phyloP scores from a whole-genome alignment of 2,329 filamentous ascomycete species.

The Fusarium camptoceras region DNA sequence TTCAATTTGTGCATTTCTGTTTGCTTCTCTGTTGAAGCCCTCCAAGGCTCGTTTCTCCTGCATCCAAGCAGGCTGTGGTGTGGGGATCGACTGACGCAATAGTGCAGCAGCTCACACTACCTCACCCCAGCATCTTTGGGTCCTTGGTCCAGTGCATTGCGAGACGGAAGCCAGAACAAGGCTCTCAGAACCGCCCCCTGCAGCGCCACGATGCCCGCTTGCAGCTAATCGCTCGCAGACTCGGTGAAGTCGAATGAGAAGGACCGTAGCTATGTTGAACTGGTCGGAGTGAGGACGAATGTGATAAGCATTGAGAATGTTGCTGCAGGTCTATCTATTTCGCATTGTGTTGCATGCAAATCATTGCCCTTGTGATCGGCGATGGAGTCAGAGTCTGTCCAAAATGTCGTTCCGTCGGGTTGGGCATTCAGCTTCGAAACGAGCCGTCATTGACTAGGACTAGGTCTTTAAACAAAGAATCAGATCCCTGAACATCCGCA shows the following conservation, averaged over 20 bases:
- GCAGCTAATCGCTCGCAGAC: conserved; percentile 29
- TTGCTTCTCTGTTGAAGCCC: conserved; percentile 11
- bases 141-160: conserved; percentile 29
- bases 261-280: background rate
- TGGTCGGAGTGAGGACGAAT: conserved; percentile 1
- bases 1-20: conserved; percentile 3
- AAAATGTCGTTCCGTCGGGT: conserved; percentile 20
- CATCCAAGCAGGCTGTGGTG: conserved; percentile 34
- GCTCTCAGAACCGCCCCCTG: conserved; percentile 31
- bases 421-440: conserved; percentile 38
- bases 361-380: conserved; percentile 31
- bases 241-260: conserved; percentile 26
- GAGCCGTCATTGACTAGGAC: conserved; percentile 31
- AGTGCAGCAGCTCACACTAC: conserved; percentile 42
- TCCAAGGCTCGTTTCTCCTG: conserved; percentile 31
- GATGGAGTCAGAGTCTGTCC: conserved; percentile 16
- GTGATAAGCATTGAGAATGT: conserved; percentile 9
- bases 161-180: conserved; percentile 37
- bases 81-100: conserved; percentile 47
- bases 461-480: conserved; percentile 21
- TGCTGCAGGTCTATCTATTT: conserved; percentile 21
- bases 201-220: conserved; percentile 26
- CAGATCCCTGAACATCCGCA: conserved; percentile 14
- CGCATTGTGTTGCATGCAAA: conserved; percentile 30
- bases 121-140: conserved; percentile 29